Percentiles rank a stretch among this genome's conserved stretches.
phyloP scores from a whole-genome alignment of 257 asterid genomes.

The Petunia secreta region DNA sequence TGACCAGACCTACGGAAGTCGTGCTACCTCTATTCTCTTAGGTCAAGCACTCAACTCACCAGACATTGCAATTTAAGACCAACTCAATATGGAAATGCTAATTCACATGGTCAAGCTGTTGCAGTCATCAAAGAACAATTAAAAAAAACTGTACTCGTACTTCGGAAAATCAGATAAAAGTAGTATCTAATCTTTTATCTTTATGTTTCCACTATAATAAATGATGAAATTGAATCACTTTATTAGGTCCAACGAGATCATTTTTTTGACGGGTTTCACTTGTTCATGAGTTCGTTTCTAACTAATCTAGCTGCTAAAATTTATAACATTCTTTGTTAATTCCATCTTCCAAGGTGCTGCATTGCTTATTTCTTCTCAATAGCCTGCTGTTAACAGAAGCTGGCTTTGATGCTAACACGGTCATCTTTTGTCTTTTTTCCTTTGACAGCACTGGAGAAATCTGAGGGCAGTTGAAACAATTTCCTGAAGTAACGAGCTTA shows the following conservation, averaged over 20 bases:
- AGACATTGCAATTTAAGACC: not conserved
- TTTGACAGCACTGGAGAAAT: slow-evolving; percentile 88
- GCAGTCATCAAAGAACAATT: not conserved
- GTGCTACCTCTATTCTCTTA: not conserved
- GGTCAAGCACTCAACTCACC: not conserved
- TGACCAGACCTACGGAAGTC: not conserved
- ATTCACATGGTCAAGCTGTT: not conserved
- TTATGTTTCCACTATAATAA: not conserved
- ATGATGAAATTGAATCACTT: too few relatives aligned
- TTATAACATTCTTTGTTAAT: not conserved
- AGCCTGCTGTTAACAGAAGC: not conserved
- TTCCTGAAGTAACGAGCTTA: not conserved
- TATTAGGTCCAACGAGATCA: not conserved
- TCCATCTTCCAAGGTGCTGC: not conserved
- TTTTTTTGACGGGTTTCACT: not conserved
- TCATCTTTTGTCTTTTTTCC: not conserved
- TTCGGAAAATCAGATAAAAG: not conserved
- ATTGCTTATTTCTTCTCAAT: not conserved
- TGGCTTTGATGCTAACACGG: too few relatives aligned
- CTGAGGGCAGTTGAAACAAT: slow-evolving; percentile 73
- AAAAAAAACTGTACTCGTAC: not conserved
- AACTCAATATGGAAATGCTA: not conserved
- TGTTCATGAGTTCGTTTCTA: not conserved
- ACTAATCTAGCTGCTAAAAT: not conserved
- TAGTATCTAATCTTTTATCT: not conserved